phyloP scores from a whole-genome alignment of 2,329 filamentous ascomycete species.

The Calonectria ilicicola region DNA sequence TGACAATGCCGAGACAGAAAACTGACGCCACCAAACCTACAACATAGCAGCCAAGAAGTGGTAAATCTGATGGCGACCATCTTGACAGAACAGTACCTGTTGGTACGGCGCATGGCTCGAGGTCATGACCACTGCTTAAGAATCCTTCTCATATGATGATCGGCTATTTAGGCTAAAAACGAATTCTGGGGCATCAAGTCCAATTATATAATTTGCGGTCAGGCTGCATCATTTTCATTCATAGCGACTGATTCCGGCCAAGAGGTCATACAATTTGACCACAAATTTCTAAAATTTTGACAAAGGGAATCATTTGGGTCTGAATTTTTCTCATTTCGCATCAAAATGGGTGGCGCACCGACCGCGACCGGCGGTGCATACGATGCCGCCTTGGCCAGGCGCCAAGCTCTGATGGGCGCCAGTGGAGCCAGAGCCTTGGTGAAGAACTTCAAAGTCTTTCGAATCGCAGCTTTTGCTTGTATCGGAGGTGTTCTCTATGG shows the following conservation, averaged over 20 bases:
- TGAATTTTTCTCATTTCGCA: not conserved
- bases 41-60: not conserved
- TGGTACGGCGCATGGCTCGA: not conserved
- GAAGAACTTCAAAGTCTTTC: constrained; percentile 71
- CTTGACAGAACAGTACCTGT: not conserved
- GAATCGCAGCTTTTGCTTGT: constrained; percentile 72
- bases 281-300: not conserved
- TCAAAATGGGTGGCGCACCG: constrained; percentile 13
- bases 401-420: constrained; percentile 65
- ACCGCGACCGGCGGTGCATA: constrained; percentile 46
- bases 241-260: not conserved
- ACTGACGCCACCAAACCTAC: not conserved
- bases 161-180: constrained; percentile 12
- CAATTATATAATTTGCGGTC: constrained; percentile 10
- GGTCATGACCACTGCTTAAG: not conserved
- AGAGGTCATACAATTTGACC: not conserved
- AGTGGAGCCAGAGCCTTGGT: constrained; percentile 64
- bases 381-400: constrained; percentile 64
- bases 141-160: constrained; percentile 7
- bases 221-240: not conserved
- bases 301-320: not conserved
- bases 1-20: not conserved
- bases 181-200: not conserved
- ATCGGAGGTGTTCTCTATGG: constrained; percentile 74
- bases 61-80: not conserved